Evolutionary conservation across 2,329 filamentous ascomycete species (phyloP).

Genomic region (Hymenoscyphus fructigenus): DNA sequence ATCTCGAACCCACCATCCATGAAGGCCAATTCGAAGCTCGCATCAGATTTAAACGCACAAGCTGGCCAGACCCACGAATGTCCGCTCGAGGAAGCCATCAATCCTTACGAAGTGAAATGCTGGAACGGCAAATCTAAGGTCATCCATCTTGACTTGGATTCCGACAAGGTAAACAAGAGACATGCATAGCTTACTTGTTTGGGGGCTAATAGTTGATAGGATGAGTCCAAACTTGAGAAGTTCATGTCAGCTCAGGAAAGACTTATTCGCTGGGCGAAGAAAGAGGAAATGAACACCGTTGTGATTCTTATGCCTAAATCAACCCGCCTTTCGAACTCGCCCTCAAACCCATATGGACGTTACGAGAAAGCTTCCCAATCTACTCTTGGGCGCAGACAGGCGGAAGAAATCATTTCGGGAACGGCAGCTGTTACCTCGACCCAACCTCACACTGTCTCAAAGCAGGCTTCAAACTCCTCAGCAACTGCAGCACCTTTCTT

Average conservation of each 20-base stretch:
- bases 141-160: constrained; percentile 29
- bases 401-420: constrained; percentile 33
- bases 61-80: constrained; percentile 27
- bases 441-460: constrained; percentile 5
- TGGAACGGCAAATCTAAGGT: constrained; percentile 38
- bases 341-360: constrained; percentile 30
- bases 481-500: constrained; percentile 26
- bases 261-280: constrained; percentile 30
- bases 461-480: constrained; percentile 20
- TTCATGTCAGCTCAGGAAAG: constrained; percentile 28
- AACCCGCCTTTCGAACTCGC: constrained; percentile 22
- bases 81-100: constrained; percentile 31
- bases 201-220: constrained; percentile 17
- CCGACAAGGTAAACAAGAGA: constrained; percentile 25
- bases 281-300: constrained; percentile 32
- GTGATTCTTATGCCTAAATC: constrained; percentile 34
- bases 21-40: constrained; percentile 33
- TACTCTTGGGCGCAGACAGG: constrained; percentile 26
- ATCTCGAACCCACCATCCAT: constrained; percentile 46
- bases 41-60: constrained; percentile 34
- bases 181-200: not conserved
- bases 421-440: constrained; percentile 14
- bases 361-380: constrained; percentile 30
- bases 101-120: constrained; percentile 33
- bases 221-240: constrained; percentile 17